Conservation (phyloP, 306 rosid species). For the Vigna reflexopilosa region DNA sequence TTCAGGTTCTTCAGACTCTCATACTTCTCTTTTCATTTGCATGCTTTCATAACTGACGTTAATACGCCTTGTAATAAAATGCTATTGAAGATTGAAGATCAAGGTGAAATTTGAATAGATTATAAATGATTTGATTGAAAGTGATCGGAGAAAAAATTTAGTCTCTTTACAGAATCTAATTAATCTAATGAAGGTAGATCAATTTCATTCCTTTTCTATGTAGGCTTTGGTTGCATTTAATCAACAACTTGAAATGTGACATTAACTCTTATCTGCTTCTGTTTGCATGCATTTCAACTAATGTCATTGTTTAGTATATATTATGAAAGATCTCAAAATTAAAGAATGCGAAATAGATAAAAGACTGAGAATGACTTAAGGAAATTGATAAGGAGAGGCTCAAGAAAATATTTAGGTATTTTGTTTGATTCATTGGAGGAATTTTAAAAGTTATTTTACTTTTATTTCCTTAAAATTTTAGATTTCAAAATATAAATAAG, state of each 20-base stretch:
- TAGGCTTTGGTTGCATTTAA: conserved; percentile 22
- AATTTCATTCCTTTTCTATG: conserved; percentile 2
- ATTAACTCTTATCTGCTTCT: conserved; percentile 22
- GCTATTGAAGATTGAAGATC: neutral
- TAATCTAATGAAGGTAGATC: conserved; percentile 4
- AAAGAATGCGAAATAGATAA: neutral
- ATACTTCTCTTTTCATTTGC: conserved; percentile 36
- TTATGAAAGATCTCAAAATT: conserved; percentile 21
- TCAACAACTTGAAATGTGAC: conserved; percentile 11
- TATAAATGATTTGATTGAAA: conserved; percentile 11
- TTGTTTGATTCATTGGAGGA: no score
- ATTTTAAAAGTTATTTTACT: no score
- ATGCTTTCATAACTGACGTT: conserved; percentile 19
- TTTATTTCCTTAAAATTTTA: no score
- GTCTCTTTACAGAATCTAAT: neutral
- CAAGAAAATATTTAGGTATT: neutral
- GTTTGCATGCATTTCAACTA: conserved; percentile 27
- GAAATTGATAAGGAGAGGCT: conserved; percentile 22
- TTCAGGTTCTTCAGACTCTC: conserved; percentile 67
- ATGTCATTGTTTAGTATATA: conserved; percentile 10
- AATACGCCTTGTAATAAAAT: neutral
- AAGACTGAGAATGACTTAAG: neutral
- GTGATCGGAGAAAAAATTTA: conserved; percentile 5
- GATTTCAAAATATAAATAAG: no score
- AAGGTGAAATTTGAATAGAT: conserved; percentile 13